These are phyloP conservation scores for Pichia sp. DNA, from an alignment of 1,139 yeast genomes.

Conservation along the genomic window DNA sequence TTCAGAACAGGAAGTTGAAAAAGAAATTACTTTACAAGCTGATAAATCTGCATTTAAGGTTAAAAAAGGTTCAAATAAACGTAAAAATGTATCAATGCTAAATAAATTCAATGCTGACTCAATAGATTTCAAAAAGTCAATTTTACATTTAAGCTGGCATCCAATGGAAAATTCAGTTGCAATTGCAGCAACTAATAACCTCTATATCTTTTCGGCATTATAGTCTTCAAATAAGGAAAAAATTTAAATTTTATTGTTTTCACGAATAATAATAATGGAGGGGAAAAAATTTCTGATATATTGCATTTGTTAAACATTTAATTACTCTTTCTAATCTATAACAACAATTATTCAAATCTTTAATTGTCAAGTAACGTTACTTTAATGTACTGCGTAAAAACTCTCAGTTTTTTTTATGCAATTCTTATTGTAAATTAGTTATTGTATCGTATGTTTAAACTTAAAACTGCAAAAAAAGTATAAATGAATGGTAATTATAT, in stretches of 20 bases:
- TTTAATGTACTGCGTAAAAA: no score
- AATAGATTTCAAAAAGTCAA: constrained; percentile 90
- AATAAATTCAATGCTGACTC: constrained; percentile 63
- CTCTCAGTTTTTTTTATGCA: no score
- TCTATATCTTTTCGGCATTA: constrained; percentile 68
- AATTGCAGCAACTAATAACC: constrained; percentile 95
- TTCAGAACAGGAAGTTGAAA: constrained; percentile 10
- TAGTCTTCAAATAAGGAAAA: no score
- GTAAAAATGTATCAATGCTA: constrained; percentile 30
- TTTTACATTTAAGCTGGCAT: constrained; percentile 96
- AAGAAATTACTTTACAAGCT: constrained; percentile 85
- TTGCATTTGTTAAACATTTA: not conserved
- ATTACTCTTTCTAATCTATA: not conserved
- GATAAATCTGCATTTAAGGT: constrained; percentile 94
- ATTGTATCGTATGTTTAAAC: no score
- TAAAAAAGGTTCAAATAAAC: constrained; percentile 40
- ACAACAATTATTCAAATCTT: constrained; percentile 1
- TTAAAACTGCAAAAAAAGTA: constrained; percentile 3
- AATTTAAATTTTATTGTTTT: not conserved
- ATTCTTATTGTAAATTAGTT: no score
- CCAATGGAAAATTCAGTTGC: constrained; percentile 96
- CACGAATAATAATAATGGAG: not conserved
- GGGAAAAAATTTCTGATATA: no score
- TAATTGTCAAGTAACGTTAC: no score
- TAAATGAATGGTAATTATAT: constrained; percentile 1